Evolutionary conservation across 352 stramenopile species (phyloP), one percentile per base, ranked within the genome.

Genomic region (Globisporangium nodosum): DNA sequence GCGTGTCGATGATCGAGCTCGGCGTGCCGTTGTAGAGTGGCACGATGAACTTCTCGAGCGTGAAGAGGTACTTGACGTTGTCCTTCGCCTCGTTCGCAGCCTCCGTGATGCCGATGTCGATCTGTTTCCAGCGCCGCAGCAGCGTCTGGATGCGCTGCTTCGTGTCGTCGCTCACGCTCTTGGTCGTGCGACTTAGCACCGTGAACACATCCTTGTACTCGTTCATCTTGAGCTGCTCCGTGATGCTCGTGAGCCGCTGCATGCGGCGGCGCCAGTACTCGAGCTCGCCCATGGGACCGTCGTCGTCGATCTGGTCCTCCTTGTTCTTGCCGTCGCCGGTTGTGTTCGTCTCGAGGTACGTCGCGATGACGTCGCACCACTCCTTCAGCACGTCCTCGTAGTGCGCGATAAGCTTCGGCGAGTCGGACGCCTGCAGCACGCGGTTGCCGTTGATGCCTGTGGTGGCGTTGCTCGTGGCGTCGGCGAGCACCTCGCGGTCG

Each of bases 61-160:
- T 99, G 65, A 97, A 98, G 9, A 99, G 73, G 68, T 99, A 99
- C 71, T 99, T 99, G 46, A 98, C 91, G 71, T 99, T 99, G 73
- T 99, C 97, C 66, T 99, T 99, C 47, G 97, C 96, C 73, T 99
- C 97, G 61, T 99, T 99, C 4, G 95, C 94, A 0, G 96, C 90
- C 73, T 99, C 97, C 0, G 96, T 99, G 68, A 99, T 98, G 43
- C 96, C 94, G 61, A 99, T 97, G 63, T 99, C 97, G 52, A 99
- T 98, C 68, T 98, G 91, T 60, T 98, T 98, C 96, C 96, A 99
- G n/a, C 95, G 77, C 16, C 91, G 84, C 8, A 99, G 68, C 30
- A 98, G 72, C 16, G 81, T 92, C 59, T 98, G 91, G 40, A 98
- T 95, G 51, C 96, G 97, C 57, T 97, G 87, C 63, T 98, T 98